These are phyloP conservation scores for Pleurotus sapidus DNA, from an alignment of 768 basidiomycete genomes.

Conservation along the genomic window DNA sequence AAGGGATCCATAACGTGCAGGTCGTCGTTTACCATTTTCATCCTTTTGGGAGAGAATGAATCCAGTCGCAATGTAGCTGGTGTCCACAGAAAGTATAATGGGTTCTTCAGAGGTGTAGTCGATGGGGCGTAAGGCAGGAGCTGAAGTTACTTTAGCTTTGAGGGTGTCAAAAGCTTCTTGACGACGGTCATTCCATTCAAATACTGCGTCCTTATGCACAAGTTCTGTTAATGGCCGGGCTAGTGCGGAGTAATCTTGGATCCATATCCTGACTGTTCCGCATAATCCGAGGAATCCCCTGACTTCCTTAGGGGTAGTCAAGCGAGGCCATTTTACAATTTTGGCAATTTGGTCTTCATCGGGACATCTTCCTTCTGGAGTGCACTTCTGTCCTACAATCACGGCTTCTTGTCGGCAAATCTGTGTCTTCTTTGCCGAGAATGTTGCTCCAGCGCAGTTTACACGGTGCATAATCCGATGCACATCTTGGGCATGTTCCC, in stretches of 20 bases:
- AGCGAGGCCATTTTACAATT: conserved; percentile 19
- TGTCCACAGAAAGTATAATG: conserved; percentile 29
- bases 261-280: conserved; percentile 21
- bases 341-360: conserved; percentile 22
- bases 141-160: conserved; percentile 3
- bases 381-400: conserved; percentile 31
- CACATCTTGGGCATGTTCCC: conserved; percentile 27
- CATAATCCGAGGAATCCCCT: conserved; percentile 21
- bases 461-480: conserved; percentile 25
- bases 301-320: conserved; percentile 15
- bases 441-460: conserved; percentile 22
- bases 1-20: conserved; percentile 26
- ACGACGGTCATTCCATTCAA: conserved; percentile 18
- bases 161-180: conserved; percentile 19
- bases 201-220: conserved; percentile 14
- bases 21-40: conserved; percentile 14
- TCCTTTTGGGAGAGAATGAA: conserved; percentile 28
- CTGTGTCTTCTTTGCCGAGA: conserved; percentile 26
- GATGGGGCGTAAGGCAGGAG: conserved; percentile 23
- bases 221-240: conserved; percentile 16
- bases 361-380: conserved; percentile 23
- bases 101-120: conserved; percentile 22
- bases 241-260: conserved; percentile 12
- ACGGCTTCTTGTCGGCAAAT: conserved; percentile 17
- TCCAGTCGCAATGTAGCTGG: conserved; percentile 21